These are phyloP conservation scores for Hanseniaspora osmophila DNA, from an alignment of 805 yeast genomes.

Conservation along the genomic window DNA sequence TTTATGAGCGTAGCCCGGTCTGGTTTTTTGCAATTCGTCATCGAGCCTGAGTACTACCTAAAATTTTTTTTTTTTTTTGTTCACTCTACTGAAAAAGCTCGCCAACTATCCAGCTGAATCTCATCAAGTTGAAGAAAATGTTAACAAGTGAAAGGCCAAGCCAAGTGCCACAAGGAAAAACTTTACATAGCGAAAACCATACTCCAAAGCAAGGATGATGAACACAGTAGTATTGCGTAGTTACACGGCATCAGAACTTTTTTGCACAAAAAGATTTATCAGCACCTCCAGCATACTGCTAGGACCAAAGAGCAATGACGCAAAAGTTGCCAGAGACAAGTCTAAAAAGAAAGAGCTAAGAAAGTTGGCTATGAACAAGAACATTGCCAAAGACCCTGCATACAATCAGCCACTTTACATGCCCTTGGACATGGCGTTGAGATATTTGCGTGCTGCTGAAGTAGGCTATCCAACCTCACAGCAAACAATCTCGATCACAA, in stretches of 20 bases:
- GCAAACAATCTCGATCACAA: slow-evolving; percentile 54
- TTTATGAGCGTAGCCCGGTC: too few species aligned
- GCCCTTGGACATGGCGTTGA: slow-evolving; percentile 58
- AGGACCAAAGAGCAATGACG: neutral
- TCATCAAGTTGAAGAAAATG: too few species aligned
- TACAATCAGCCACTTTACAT: slow-evolving; percentile 47
- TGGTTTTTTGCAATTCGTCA: too few species aligned
- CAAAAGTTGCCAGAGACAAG: slow-evolving; percentile 18
- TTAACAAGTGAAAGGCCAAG: too few species aligned
- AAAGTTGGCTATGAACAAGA: slow-evolving; percentile 24
- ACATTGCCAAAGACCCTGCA: slow-evolving; percentile 29
- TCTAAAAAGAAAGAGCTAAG: slow-evolving; percentile 24
- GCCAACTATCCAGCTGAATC: too few species aligned
- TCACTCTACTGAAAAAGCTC: too few species aligned
- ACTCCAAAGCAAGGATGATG: slow-evolving; percentile 1
- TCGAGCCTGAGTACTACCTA: too few species aligned
- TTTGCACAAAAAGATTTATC: slow-evolving; percentile 6
- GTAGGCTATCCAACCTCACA: slow-evolving; percentile 69
- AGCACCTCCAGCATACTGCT: neutral
- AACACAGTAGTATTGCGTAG: neutral
- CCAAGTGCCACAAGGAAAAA: too few species aligned
- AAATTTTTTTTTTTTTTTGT: too few species aligned
- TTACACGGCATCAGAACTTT: slow-evolving; percentile 4
- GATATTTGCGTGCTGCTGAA: slow-evolving; percentile 76
- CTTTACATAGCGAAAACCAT: neutral